These are phyloP conservation scores for Venustampulla echinocandica DNA, from an alignment of 495 filamentous ascomycete species.

Conservation along the genomic window DNA sequence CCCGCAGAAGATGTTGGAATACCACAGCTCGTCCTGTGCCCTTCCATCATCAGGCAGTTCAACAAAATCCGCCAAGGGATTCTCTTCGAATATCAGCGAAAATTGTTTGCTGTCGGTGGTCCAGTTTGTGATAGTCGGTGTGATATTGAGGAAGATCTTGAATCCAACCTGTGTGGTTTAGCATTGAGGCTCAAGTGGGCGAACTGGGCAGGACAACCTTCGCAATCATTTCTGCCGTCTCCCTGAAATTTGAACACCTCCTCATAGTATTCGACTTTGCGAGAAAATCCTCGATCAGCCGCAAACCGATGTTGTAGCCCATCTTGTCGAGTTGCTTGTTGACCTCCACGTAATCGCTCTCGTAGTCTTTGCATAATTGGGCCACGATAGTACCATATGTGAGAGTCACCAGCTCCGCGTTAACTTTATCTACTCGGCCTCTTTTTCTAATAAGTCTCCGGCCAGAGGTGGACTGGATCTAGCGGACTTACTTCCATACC, in stretches of 20 bases:
- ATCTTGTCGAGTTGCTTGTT: conserved; percentile 98
- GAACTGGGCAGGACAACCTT: conserved; percentile 50
- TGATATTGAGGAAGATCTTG: conserved; percentile 97
- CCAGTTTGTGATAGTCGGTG: conserved; percentile 94
- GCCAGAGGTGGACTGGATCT: background rate
- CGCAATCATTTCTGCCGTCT: conserved; percentile 93
- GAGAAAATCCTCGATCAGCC: conserved; percentile 94
- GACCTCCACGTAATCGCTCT: conserved; percentile 84
- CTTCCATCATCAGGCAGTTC: conserved; percentile 93
- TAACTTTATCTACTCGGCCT: conserved; percentile 60
- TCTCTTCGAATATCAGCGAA: conserved; percentile 92
- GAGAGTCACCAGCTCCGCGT: conserved; percentile 91
- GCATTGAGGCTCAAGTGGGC: background rate
- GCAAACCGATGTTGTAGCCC: conserved; percentile 96
- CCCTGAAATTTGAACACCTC: conserved; percentile 83
- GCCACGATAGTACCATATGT: conserved; percentile 97
- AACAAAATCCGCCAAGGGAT: conserved; percentile 93
- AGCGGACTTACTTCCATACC: conserved; percentile 83
- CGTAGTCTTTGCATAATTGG: conserved; percentile 92
- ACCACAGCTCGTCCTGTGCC: conserved; percentile 96
- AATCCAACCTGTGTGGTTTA: conserved; percentile 67
- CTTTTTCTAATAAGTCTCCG: conserved; percentile 24
- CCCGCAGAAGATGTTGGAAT: conserved; percentile 93
- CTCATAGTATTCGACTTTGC: conserved; percentile 80
- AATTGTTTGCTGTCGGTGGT: conserved; percentile 92